phyloP scores from a whole-genome alignment of 805 yeast species.

The Wickerhamomyces bisporus region DNA sequence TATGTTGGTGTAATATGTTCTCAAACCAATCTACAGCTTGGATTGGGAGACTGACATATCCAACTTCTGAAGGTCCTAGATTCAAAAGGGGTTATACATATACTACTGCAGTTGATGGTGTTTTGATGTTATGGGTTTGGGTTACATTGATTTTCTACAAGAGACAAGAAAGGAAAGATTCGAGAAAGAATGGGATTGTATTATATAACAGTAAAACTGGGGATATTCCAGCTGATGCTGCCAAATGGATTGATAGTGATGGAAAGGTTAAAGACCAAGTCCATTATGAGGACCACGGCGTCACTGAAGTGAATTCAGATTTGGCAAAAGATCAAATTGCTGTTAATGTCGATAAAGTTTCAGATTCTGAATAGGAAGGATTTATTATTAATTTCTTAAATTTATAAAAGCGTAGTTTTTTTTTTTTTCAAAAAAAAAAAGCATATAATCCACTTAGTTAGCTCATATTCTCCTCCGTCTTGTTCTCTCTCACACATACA shows the following conservation, averaged over 20 bases:
- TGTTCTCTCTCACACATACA: too few relatives aligned
- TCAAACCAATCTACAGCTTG: constrained; percentile 52
- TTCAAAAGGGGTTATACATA: constrained; percentile 49
- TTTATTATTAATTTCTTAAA: too few relatives aligned
- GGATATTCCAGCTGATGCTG: constrained; percentile 20
- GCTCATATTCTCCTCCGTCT: too few relatives aligned
- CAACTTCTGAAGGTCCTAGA: constrained; percentile 50
- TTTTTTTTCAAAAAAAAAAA: too few relatives aligned
- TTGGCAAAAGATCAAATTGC: too few relatives aligned
- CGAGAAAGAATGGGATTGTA: constrained; percentile 33
- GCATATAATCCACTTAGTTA: too few relatives aligned
- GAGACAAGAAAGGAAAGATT: constrained; percentile 32
- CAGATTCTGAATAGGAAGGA: too few relatives aligned
- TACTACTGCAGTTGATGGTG: constrained; percentile 25
- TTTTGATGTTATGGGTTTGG: constrained; percentile 19
- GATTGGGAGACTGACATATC: constrained; percentile 27
- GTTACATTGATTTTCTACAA: constrained; percentile 30
- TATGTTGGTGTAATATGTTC: constrained; percentile 42
- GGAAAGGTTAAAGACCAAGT: neutral
- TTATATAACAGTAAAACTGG: constrained; percentile 22
- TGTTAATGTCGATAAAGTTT: too few relatives aligned
- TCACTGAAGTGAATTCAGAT: too few relatives aligned
- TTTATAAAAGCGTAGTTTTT: too few relatives aligned
- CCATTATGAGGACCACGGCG: too few relatives aligned
- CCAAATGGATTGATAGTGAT: constrained; percentile 2